Evolutionary conservation across 2,329 filamentous ascomycete genomes (phyloP).

Genomic region (Verticillium albo-atrum): DNA sequence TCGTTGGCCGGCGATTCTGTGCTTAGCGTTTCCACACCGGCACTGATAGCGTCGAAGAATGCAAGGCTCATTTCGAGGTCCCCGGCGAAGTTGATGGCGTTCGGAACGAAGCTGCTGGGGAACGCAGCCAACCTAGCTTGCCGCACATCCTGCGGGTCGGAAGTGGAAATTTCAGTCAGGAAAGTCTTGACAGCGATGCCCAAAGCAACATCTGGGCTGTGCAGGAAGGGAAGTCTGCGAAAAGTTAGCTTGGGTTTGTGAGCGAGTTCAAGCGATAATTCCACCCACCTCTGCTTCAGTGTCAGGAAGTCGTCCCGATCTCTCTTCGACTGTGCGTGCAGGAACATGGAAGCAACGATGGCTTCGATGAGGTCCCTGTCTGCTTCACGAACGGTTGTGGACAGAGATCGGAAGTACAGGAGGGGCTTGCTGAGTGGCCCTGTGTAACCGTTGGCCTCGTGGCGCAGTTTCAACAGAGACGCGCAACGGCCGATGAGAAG

Average conservation of each 20-base stretch:
- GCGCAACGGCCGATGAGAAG: slow-evolving; percentile 83
- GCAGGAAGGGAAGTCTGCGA: slow-evolving; percentile 59
- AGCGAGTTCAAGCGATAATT: neutral
- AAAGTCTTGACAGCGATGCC: slow-evolving; percentile 79
- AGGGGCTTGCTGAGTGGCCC: slow-evolving; percentile 89
- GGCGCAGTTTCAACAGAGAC: slow-evolving; percentile 75
- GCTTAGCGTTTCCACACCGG: slow-evolving; percentile 50
- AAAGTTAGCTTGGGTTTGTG: slow-evolving; percentile 12
- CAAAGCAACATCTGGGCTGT: slow-evolving; percentile 69
- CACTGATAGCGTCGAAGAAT: slow-evolving; percentile 55
- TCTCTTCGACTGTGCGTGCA: slow-evolving; percentile 74
- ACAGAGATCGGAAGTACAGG: slow-evolving; percentile 79
- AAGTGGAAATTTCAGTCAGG: slow-evolving; percentile 64
- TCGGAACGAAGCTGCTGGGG: slow-evolving; percentile 51
- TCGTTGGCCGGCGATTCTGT: slow-evolving; percentile 42
- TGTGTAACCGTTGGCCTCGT: slow-evolving; percentile 85
- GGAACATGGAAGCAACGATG: slow-evolving; percentile 72
- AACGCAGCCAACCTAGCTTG: slow-evolving; percentile 44
- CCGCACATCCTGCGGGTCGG: slow-evolving; percentile 46
- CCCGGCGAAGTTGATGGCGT: slow-evolving; percentile 52
- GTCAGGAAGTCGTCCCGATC: slow-evolving; percentile 62
- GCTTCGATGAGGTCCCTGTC: slow-evolving; percentile 83
- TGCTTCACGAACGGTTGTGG: slow-evolving; percentile 71
- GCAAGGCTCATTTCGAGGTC: slow-evolving; percentile 54
- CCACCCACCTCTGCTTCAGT: slow-evolving; percentile 67